Evolutionary conservation across 176 grass and related monocot species (phyloP).

Genomic region (Musa beccarii): DNA sequence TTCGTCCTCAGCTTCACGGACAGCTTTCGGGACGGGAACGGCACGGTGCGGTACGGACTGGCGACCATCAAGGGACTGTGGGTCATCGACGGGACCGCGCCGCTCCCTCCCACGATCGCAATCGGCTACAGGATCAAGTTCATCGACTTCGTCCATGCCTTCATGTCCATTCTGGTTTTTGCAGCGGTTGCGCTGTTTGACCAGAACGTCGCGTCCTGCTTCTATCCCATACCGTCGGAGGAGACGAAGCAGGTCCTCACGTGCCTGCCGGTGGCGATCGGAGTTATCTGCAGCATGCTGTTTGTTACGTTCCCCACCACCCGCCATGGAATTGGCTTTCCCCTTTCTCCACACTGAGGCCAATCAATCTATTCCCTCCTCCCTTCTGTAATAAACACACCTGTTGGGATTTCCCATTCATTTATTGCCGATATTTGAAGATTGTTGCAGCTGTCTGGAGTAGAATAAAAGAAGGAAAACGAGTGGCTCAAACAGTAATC

Average conservation of each 20-base stretch:
- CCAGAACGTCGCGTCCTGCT: conserved; percentile 28
- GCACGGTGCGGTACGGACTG: conserved; percentile 23
- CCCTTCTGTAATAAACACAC: no score
- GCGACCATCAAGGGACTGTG: conserved; percentile 25
- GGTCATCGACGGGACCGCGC: conserved; percentile 37
- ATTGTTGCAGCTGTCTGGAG: no score
- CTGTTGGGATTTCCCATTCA: no score
- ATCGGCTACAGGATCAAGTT: conserved; percentile 19
- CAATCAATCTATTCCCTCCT: neutral
- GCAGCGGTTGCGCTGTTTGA: conserved; percentile 38
- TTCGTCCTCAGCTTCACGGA: conserved; percentile 42
- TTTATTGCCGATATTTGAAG: no score
- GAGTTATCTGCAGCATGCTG: conserved; percentile 22
- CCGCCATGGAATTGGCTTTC: conserved; percentile 36
- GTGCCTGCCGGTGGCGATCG: conserved; percentile 24
- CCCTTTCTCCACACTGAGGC: neutral
- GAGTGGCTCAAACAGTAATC: no score
- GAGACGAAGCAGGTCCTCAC: conserved; percentile 30
- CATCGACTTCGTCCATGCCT: conserved; percentile 39
- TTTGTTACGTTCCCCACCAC: conserved; percentile 36
- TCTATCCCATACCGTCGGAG: conserved; percentile 25
- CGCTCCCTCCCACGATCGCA: conserved; percentile 9
- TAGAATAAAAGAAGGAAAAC: no score
- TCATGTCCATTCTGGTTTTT: conserved; percentile 29
- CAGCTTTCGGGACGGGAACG: conserved; percentile 30